Evolutionary conservation across 345 rosid species (phyloP), one percentile per base, ranked within the genome.

Genomic region (Cardamine resedifolia): DNA sequence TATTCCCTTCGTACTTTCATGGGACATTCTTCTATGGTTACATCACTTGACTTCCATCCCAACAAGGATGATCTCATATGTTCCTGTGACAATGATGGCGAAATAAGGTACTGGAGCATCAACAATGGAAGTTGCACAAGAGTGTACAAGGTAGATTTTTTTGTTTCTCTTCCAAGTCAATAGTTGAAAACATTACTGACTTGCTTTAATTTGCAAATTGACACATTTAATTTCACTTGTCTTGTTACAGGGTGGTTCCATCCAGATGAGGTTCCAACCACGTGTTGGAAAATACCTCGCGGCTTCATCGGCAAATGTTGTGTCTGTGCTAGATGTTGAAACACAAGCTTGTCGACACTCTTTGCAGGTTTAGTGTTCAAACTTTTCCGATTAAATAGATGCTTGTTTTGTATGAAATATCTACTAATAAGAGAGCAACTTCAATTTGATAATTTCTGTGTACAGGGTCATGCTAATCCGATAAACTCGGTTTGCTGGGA

Each of bases 11-110:
- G 98, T 26, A 92, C 75, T 20, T 87, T 95, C 83, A 65, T 77
- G 72, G 99, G 99, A 43, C 99, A 92, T 84, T 74, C 86, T 34
- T 79, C 83, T 51, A 33, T 83, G 71, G 98, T 95, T 38, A 79
- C 77, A 75, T 92, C 99, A 27, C 84, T 95, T 28, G 99, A 95
- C 67, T 95, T 95, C 83, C 99, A 95, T 74, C 98, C 99, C 41
- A 83, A 71, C 74, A 87, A 87, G 58, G 92, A 90, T 31, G 99
- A 95, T 60, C 96, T 91, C 71, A 85, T 95, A 78, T 90, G 99
- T 79, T 95, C 99, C 44, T 91, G 99, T 76, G 98, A 92, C 73
- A 82, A 81, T 49, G 85, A 88, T 75, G 96, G 96, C 48, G 98
- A 90, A 77, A 95, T 92, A 81, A 79, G 99, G 58, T 95, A 90